Evolutionary conservation across 495 filamentous ascomycete genomes (phyloP).

Genomic region (Aspergillus biplanus): DNA sequence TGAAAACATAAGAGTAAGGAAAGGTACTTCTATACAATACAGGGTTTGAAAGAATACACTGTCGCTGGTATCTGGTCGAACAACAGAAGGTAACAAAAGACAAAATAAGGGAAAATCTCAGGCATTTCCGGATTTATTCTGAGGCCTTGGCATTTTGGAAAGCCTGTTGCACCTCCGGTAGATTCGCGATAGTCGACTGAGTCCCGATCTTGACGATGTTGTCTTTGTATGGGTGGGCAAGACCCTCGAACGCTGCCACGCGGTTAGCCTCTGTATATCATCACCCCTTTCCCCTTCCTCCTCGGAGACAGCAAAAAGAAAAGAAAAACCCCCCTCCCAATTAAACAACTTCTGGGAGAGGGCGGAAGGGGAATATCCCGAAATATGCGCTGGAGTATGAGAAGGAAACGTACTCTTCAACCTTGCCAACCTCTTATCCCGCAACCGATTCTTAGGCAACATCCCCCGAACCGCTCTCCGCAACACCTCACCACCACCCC

Average conservation of each 20-base stretch:
- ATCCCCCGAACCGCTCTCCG: conserved; percentile 92
- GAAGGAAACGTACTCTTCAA: conserved; percentile 70
- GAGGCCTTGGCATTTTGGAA: conserved; percentile 49
- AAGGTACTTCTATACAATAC: conserved; percentile 37
- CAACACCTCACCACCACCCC: conserved; percentile 91
- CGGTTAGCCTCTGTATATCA: conserved; percentile 4
- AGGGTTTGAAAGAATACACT: conserved; percentile 24
- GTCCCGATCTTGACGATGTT: conserved; percentile 79
- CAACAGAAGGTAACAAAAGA: conserved; percentile 13
- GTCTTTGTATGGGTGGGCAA: conserved; percentile 85
- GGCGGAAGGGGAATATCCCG: background rate
- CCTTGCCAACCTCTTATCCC: conserved; percentile 82
- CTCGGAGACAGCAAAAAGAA: background rate
- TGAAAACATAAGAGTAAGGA: conserved; percentile 16
- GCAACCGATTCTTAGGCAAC: conserved; percentile 94
- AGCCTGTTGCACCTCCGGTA: conserved; percentile 51
- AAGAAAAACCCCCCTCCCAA: background rate
- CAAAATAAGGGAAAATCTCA: conserved; percentile 12
- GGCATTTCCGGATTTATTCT: conserved; percentile 18
- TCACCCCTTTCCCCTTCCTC: background rate
- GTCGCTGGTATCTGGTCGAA: conserved; percentile 23
- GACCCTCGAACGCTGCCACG: conserved; percentile 79
- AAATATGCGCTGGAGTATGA: background rate
- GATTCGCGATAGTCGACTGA: conserved; percentile 37
- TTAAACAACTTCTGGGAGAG: background rate